These are phyloP conservation scores for Trichodelitschia bisporula DNA, from an alignment of 495 filamentous ascomycete genomes.

Conservation along the genomic window DNA sequence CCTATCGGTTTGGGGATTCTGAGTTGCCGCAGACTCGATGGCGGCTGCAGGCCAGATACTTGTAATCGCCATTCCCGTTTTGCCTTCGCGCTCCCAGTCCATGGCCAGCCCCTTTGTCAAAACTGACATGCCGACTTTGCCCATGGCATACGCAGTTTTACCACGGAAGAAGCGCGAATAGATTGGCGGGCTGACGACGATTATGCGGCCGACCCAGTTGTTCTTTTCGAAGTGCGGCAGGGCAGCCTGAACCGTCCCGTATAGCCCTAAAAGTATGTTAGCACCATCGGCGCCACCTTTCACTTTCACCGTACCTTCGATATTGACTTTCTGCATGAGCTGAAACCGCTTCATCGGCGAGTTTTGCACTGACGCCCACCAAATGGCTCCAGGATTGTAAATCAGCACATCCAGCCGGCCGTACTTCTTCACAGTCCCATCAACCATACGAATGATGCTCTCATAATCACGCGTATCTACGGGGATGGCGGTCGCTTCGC, in stretches of 20 bases:
- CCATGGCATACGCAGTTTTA: constrained; percentile 73
- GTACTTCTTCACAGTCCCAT: constrained; percentile 32
- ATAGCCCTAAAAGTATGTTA: too few species aligned
- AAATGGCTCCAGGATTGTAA: constrained; percentile 74
- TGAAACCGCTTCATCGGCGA: constrained; percentile 61
- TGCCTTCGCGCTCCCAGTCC: constrained; percentile 49
- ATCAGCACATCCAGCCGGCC: constrained; percentile 44
- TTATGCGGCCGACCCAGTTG: constrained; percentile 33
- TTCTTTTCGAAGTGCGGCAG: constrained; percentile 35
- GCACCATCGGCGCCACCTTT: not conserved
- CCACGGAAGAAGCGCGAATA: constrained; percentile 67
- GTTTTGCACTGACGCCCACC: constrained; percentile 51
- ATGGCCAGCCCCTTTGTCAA: constrained; percentile 60
- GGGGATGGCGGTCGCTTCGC: constrained; percentile 35
- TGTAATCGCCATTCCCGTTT: constrained; percentile 46
- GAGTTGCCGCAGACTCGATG: constrained; percentile 49
- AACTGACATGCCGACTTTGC: constrained; percentile 68
- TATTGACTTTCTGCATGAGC: constrained; percentile 63
- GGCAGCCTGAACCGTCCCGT: constrained; percentile 37
- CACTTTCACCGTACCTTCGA: constrained; percentile 17
- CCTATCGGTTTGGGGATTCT: constrained; percentile 20
- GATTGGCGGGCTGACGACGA: constrained; percentile 69
- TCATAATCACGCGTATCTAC: constrained; percentile 43
- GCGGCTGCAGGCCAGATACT: constrained; percentile 59
- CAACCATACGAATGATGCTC: constrained; percentile 36